A percentile compares a stretch with the other conserved stretches of the same genome.
These are phyloP conservation scores for Brettanomyces custersianus DNA, from an alignment of 805 yeast genomes.

Conservation along the genomic window DNA sequence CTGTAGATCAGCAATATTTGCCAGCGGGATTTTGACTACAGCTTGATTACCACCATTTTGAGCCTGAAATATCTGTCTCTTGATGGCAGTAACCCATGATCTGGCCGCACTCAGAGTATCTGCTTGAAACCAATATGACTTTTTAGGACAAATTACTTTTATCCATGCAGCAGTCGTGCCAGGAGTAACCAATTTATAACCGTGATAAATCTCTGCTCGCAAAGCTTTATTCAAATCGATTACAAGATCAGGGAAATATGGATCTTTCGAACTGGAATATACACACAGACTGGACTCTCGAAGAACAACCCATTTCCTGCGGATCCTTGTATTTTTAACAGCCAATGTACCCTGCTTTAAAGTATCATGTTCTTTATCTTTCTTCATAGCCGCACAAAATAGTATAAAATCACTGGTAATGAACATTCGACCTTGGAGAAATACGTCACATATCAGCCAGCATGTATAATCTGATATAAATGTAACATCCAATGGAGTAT, in stretches of 20 bases:
- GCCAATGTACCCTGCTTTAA: slow-evolving; percentile 43
- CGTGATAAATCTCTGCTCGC: slow-evolving; percentile 42
- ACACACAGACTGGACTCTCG: slow-evolving; percentile 60
- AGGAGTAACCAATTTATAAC: slow-evolving; percentile 13
- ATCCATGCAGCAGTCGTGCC: slow-evolving; percentile 34
- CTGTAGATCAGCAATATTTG: slow-evolving; percentile 54
- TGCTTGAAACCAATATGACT: slow-evolving; percentile 57
- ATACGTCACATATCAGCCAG: slow-evolving; percentile 76
- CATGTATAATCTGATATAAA: slow-evolving; percentile 56
- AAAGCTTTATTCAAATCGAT: slow-evolving; percentile 62
- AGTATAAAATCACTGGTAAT: slow-evolving; percentile 56
- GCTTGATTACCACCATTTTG: slow-evolving; percentile 66
- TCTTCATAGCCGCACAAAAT: slow-evolving; percentile 76
- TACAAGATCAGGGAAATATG: slow-evolving; percentile 75
- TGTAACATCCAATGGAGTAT: slow-evolving; percentile 44
- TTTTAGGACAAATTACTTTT: slow-evolving; percentile 46
- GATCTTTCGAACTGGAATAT: slow-evolving; percentile 62
- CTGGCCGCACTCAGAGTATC: slow-evolving; percentile 68
- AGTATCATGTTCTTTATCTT: slow-evolving; percentile 29
- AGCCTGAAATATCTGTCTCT: slow-evolving; percentile 68
- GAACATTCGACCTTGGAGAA: slow-evolving; percentile 79
- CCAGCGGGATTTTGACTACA: slow-evolving; percentile 66
- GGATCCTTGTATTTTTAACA: slow-evolving; percentile 31
- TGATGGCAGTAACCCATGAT: slow-evolving; percentile 69
- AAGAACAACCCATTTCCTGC: slow-evolving; percentile 74